Evolutionary conservation across 305 asterid genomes (phyloP).

Genomic region (Fraxinus nigra): DNA sequence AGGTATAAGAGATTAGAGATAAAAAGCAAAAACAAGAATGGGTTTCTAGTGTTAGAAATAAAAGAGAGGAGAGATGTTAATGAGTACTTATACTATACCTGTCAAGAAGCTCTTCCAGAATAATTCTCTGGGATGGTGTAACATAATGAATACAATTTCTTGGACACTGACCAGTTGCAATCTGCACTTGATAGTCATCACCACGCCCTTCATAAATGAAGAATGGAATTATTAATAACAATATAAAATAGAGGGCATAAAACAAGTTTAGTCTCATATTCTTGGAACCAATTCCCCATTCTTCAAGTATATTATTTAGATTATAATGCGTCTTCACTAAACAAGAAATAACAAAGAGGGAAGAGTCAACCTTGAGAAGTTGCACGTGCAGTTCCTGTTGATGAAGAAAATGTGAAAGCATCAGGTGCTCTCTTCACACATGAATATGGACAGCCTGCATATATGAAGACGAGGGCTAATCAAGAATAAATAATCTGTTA

Average conservation of each 20-base stretch:
- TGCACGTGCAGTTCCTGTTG: constrained; percentile 66
- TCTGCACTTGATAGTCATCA: constrained; percentile 62
- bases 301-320: background rate
- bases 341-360: constrained; percentile 9
- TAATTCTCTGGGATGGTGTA: constrained; percentile 79
- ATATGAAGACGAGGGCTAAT: constrained; percentile 9
- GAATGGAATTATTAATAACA: background rate
- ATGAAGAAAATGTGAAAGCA: constrained; percentile 67
- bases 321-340: background rate
- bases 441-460: constrained; percentile 84
- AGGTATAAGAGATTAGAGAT: background rate
- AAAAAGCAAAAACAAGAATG: background rate
- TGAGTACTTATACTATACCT: constrained; percentile 30
- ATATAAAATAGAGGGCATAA: background rate
- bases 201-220: constrained; percentile 41
- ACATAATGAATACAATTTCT: constrained; percentile 80
- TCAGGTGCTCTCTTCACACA: constrained; percentile 83
- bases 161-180: constrained; percentile 85
- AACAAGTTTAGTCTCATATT: background rate
- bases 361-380: constrained; percentile 62
- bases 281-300: background rate
- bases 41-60: background rate
- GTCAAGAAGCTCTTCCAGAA: constrained; percentile 82
- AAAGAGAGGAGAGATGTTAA: background rate
- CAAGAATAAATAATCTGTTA: background rate